phyloP scores from a whole-genome alignment of 495 filamentous ascomycete species.

The Monascus purpureus region DNA sequence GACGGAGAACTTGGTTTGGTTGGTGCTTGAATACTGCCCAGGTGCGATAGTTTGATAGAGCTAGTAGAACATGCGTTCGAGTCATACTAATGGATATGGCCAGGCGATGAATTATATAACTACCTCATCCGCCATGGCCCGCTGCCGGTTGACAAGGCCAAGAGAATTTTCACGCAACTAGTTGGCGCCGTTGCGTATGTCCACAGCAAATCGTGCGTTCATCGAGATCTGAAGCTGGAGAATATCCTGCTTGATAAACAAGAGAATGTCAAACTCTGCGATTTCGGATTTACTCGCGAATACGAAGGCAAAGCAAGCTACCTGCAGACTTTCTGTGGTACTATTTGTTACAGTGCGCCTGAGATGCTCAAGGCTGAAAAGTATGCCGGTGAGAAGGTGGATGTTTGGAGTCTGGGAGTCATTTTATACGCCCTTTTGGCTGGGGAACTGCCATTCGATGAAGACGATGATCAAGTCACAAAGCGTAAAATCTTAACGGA shows the following conservation, averaged over 20 bases:
- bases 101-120: conserved; percentile 95
- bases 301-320: conserved; percentile 94
- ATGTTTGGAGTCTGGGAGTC: conserved; percentile 95
- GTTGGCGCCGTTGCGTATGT: conserved; percentile 94
- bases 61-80: background rate
- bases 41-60: conserved; percentile 39
- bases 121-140: conserved; percentile 80
- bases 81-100: background rate
- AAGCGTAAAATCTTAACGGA: conserved; percentile 70
- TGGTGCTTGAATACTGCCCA: conserved; percentile 92
- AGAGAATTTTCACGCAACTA: conserved; percentile 89
- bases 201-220: conserved; percentile 88
- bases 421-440: conserved; percentile 88
- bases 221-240: conserved; percentile 92
- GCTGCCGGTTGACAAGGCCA: conserved; percentile 75
- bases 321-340: conserved; percentile 94
- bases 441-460: conserved; percentile 91
- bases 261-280: conserved; percentile 96
- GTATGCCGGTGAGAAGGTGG: conserved; percentile 93
- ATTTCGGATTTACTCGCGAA: conserved; percentile 95
- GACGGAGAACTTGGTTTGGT: conserved; percentile 87
- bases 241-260: conserved; percentile 96
- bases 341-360: conserved; percentile 91
- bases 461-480: conserved; percentile 78
- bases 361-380: conserved; percentile 99